Evolutionary conservation across 345 rosid genomes (phyloP), one percentile per base, ranked within the genome.

Genomic region (Populus simonii): DNA sequence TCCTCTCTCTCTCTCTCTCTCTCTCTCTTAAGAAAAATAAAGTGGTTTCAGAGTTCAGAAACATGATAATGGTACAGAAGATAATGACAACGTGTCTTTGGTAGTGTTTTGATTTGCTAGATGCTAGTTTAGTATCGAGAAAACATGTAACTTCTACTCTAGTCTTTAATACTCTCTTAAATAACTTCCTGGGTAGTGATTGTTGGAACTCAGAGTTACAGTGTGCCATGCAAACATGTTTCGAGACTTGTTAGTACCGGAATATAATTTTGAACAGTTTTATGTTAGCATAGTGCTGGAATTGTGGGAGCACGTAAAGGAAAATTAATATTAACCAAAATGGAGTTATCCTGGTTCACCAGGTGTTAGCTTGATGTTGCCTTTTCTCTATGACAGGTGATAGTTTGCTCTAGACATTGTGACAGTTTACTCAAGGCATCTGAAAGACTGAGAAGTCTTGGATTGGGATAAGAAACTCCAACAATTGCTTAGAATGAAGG

Each of bases 381-480:
- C 31, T 33, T 66, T 67, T 76, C 11, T 49, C 38, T 57, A 45
- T 55, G 66, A 18, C 73, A 76, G 73, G 67, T 35, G 43, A 38
- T 31, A 23, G 67, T n/a, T 75, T 51, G 20, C n/a, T 66, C 0
- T 33, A 35, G 7, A 36, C 47, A 53, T 38, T 38, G 67, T 17
- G 57, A 51, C n/a, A 22, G 66, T 22, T 74, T 49, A 11, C 23
- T 49, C 2, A 35, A 36, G 15, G 25, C 35, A 53, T 68, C 41
- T 76, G 67, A 41, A 53, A 47, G 73, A 68, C 49, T 9, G 1
- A 23, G 51, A 65, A 27, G 20, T 53, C 66, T 55, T 47, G 71
- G 53, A 76, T 53, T 16, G 51, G 73, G 79, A 36, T 49, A 51
- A 43, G 57, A 43, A 66, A 38, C 68, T 13, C 68, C 27, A 49